Evolutionary conservation across 768 basidiomycete genomes (phyloP).

Genomic region (Mycena rebaudengoi): DNA sequence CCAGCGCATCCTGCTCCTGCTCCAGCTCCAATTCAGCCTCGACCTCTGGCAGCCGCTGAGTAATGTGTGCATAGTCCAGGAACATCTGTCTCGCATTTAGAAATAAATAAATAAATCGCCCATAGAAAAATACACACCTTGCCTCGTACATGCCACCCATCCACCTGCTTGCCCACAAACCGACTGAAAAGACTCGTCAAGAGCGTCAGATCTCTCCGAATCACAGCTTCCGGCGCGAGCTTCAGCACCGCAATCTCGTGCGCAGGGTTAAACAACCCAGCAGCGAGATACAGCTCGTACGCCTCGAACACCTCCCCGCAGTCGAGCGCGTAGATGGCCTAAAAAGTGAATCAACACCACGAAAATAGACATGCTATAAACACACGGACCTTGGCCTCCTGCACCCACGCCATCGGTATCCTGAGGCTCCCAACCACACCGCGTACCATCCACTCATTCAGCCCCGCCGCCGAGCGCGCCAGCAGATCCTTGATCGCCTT

Average conservation of each 20-base stretch:
- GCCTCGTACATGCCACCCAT: conserved; percentile 85
- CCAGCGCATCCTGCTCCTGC: conserved; percentile 10
- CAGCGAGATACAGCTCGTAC: conserved; percentile 79
- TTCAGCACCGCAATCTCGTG: conserved; percentile 88
- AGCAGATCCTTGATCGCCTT: conserved; percentile 86
- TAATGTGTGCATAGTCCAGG: conserved; percentile 74
- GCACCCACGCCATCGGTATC: conserved; percentile 88
- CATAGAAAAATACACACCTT: conserved; percentile 59
- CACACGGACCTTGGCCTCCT: conserved; percentile 79
- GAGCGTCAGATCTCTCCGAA: conserved; percentile 70
- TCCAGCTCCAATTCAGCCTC: conserved; percentile 32
- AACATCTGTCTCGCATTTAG: conserved; percentile 54
- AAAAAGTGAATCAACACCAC: background rate
- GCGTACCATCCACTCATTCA: conserved; percentile 79
- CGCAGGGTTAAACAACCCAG: conserved; percentile 74
- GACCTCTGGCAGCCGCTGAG: conserved; percentile 67
- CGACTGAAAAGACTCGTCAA: conserved; percentile 73
- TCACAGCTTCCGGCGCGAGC: conserved; percentile 87
- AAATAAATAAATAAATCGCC: conserved; percentile 4
- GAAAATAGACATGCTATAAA: background rate
- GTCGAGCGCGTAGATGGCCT: conserved; percentile 76
- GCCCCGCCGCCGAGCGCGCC: conserved; percentile 66
- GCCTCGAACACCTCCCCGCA: conserved; percentile 73
- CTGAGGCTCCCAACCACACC: conserved; percentile 80
- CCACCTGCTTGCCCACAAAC: conserved; percentile 67